Percentiles rank a stretch among this genome's conserved stretches.
These are phyloP conservation scores for Wickerhamiella slavikovae DNA, from an alignment of 805 yeast genomes.

Conservation along the genomic window DNA sequence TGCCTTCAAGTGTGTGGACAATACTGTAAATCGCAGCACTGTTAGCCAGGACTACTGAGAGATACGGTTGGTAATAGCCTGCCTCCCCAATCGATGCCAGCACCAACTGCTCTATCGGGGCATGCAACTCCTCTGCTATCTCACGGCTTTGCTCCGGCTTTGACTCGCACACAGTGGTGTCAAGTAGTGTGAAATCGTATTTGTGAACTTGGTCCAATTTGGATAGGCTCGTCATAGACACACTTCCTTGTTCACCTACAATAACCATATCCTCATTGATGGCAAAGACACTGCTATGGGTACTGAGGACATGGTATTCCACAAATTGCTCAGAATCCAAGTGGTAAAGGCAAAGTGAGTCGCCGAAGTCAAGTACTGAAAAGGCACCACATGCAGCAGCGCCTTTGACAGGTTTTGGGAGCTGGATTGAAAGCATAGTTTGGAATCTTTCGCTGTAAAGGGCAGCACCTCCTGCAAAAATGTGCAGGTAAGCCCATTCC, in stretches of 20 bases:
- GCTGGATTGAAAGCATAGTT: not conserved
- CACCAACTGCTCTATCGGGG: not conserved
- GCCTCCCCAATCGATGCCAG: slow-evolving; percentile 3
- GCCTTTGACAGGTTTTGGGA: not conserved
- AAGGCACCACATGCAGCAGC: not conserved
- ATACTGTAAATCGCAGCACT: too few species aligned
- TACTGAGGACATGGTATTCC: not conserved
- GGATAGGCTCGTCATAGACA: not conserved
- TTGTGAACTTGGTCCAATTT: not conserved
- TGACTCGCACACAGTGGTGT: not conserved
- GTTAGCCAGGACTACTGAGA: too few species aligned
- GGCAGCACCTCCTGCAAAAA: not conserved
- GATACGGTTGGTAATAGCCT: too few species aligned
- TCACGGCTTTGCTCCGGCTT: not conserved
- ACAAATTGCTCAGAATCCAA: not conserved
- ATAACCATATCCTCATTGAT: not conserved
- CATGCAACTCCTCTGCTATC: not conserved
- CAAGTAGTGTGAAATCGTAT: not conserved
- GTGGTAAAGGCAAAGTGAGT: not conserved
- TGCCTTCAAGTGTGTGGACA: too few species aligned
- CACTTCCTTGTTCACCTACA: not conserved
- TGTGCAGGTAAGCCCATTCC: too few species aligned
- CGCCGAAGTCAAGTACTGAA: not conserved
- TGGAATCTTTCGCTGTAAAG: too few species aligned
- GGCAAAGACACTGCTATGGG: not conserved